Conservation (phyloP, 345 rosid species). For the Brassica cretica region DNA sequence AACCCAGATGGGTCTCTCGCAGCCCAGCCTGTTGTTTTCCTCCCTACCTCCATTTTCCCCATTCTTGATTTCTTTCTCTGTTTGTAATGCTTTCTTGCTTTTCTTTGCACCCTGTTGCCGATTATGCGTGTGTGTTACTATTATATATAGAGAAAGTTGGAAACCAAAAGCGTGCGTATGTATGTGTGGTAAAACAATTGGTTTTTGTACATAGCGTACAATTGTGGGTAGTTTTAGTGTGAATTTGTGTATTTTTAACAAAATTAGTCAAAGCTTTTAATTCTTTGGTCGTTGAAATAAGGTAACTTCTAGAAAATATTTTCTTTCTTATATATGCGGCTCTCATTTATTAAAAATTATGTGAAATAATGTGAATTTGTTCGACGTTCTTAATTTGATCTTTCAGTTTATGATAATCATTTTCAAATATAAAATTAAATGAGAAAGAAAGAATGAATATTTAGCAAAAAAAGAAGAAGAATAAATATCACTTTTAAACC, state of each 20-base stretch:
- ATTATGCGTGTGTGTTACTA: not conserved
- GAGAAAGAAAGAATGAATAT: not conserved
- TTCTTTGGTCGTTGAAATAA: not conserved
- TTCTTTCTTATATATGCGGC: not conserved
- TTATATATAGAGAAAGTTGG: slow-evolving; percentile 13
- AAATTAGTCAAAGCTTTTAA: slow-evolving; percentile 25
- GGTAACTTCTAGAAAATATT: slow-evolving; percentile 16
- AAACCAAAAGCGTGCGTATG: slow-evolving; percentile 25
- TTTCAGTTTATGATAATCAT: not conserved
- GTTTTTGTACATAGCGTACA: slow-evolving; percentile 11
- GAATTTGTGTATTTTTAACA: slow-evolving; percentile 26
- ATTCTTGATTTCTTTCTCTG: slow-evolving; percentile 15
- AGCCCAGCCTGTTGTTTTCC: slow-evolving; percentile 63
- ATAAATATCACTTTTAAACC: not conserved
- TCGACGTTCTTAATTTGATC: not conserved
- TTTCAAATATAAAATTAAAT: not conserved
- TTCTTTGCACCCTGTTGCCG: not conserved
- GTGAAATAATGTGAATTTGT: not conserved
- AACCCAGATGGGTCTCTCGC: slow-evolving; percentile 73
- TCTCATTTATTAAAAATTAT: not conserved
- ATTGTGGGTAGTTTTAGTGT: slow-evolving; percentile 3
- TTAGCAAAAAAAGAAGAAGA: not conserved
- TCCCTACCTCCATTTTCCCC: slow-evolving; percentile 35
- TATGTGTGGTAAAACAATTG: not conserved
- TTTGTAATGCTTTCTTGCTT: slow-evolving; percentile 15